Percentiles rank a stretch among this genome's conserved stretches.
These are phyloP conservation scores for Pleurotus cornucopiae DNA, from an alignment of 768 basidiomycete species.

Conservation along the genomic window DNA sequence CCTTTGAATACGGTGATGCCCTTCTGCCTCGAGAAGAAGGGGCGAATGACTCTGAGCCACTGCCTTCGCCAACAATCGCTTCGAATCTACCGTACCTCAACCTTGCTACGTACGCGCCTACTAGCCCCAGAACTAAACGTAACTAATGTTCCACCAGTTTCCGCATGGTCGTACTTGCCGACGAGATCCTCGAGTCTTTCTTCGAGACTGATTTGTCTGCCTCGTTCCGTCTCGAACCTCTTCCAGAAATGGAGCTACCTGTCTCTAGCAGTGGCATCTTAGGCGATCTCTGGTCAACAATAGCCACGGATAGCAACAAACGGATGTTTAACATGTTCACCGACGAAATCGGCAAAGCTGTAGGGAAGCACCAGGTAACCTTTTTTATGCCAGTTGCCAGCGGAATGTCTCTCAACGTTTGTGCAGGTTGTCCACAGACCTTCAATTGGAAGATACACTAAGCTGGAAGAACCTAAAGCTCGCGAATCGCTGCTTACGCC, in stretches of 20 bases:
- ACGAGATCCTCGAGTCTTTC: constrained; percentile 94
- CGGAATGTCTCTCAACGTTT: constrained; percentile 1
- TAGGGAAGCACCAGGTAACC: constrained; percentile 83
- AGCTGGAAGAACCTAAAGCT: constrained; percentile 82
- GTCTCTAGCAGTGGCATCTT: constrained; percentile 56
- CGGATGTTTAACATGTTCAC: constrained; percentile 91
- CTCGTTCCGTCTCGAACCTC: constrained; percentile 77
- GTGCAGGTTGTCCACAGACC: constrained; percentile 67
- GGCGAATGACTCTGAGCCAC: constrained; percentile 22
- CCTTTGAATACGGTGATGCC: constrained; percentile 97
- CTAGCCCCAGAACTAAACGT: not conserved
- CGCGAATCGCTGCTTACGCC: constrained; percentile 83
- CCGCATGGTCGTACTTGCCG: constrained; percentile 97
- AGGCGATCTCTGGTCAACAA: constrained; percentile 85
- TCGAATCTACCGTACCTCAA: constrained; percentile 91
- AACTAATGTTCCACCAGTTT: constrained; percentile 48
- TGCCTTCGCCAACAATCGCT: constrained; percentile 45
- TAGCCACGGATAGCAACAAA: constrained; percentile 89
- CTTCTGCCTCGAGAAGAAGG: constrained; percentile 55
- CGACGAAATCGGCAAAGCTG: constrained; percentile 91
- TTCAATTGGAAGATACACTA: constrained; percentile 81
- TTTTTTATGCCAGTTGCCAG: constrained; percentile 2
- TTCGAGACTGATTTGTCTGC: constrained; percentile 89
- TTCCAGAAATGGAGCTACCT: constrained; percentile 65
- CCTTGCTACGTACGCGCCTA: constrained; percentile 65